Evolutionary conservation across 352 stramenopile species (phyloP), one percentile per base, ranked within the genome.

Genomic region (Phytopythium kandeliae): DNA sequence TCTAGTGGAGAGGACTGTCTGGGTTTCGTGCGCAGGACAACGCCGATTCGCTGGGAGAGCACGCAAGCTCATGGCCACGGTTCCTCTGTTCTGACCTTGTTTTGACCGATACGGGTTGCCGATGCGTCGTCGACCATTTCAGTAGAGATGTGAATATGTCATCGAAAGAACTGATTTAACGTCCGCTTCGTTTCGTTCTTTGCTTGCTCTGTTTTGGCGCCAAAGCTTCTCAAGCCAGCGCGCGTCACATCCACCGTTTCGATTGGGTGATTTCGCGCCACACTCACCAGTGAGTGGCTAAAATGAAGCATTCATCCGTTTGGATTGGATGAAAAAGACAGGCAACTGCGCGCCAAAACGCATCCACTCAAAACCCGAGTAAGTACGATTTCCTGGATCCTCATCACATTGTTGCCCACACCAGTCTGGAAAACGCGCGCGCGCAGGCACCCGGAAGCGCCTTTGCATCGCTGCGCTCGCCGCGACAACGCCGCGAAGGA

Each of bases 191-290:
- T 6, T 24, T 15, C 8, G 15, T n/a, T 9, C 6, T 17, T 3
- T 31, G n/a, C n/a, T n/a, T n/a, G n/a, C n/a, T n/a, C 35, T 54
- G 34, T 54, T 54, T 51, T 40, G 45, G 33, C 33, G 28, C 28
- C 24, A 51, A 51, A 37, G 35, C 17, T 42, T 42, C 21, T 42
- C 37, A 26, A 7, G 37, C n/a, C 9, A 15, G 7, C 19, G n/a
- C 37, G 11, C 37, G 37, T 42, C 37, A 42, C n/a, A 16, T 26
- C 3, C 7, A 12, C 37, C 4, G 4, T 26, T 21, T 17, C 25
- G 28, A 51, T 40, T 51, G 28, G 33, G 5, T 40, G 3, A 37
- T 51, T 51, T 9, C 28, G 4, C 28, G 9, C 16, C 22, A 13
- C 12, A 25, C 16, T 40, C 3, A 26, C 2, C 25, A 40, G 13